phyloP scores from a whole-genome alignment of 1,284 basidiomycete genomes.

The Marasmius tenuissimus region DNA sequence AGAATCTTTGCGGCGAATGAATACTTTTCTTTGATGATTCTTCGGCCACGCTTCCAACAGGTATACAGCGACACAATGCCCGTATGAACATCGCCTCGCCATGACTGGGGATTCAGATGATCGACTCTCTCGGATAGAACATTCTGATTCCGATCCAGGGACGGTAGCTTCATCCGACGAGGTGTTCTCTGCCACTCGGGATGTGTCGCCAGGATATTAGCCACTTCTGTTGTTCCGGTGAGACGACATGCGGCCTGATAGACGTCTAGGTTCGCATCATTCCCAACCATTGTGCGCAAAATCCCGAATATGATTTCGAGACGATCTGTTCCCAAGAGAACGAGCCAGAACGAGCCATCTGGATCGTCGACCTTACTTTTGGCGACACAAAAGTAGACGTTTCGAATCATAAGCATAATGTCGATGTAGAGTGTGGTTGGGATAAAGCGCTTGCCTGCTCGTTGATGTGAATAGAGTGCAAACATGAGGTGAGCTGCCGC shows the following conservation, averaged over 20 bases:
- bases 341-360: constrained; percentile 19
- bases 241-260: constrained; percentile 18
- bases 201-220: constrained; percentile 16
- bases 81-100: constrained; percentile 4
- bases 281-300: constrained; percentile 17
- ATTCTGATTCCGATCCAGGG: neutral
- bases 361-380: constrained; percentile 23
- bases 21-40: neutral
- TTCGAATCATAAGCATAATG: constrained; percentile 32
- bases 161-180: constrained; percentile 9
- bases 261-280: constrained; percentile 19
- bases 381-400: constrained; percentile 30
- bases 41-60: constrained; percentile 1
- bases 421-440: constrained; percentile 27
- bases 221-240: constrained; percentile 11
- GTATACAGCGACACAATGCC: neutral
- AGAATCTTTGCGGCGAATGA: neutral
- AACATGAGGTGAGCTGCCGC: constrained; percentile 29
- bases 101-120: constrained; percentile 10
- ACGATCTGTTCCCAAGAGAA: constrained; percentile 23
- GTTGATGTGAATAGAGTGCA: constrained; percentile 22
- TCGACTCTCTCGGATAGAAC: constrained; percentile 1
- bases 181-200: constrained; percentile 19
- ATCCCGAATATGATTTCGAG: constrained; percentile 20
- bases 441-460: constrained; percentile 22